Evolutionary conservation across 306 rosid species (phyloP), one percentile per base, ranked within the genome.

Genomic region (Inga leiocalycina): DNA sequence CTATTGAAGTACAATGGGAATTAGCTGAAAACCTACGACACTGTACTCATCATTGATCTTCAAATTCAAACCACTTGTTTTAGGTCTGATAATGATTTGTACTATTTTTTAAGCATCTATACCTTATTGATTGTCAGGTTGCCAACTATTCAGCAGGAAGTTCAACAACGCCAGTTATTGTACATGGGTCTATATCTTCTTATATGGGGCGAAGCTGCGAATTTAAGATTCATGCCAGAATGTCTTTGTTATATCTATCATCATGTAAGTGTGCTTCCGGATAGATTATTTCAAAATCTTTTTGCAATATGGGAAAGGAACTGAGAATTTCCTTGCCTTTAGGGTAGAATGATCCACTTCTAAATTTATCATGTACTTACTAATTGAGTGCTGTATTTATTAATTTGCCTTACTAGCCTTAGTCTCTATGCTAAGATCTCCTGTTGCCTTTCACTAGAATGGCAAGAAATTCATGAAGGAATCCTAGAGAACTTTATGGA

Each of bases 201-300:
- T 73, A 96, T 96, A 79, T 96, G 98, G 99, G 98, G 99, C 69
- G 99, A 96, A 86, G 99, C 99, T 88, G 97, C 99, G 80, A 96
- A 96, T 82, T 87, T 96, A 89, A 91, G 98, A 86, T 96, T 96
- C 90, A 96, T 96, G 99, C 99, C 99, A 61, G 99, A 96, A 85
- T 96, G 99, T 88, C 99, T 96, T 80, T 96, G 99, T 89, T 96
- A 88, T 84, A 93, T 96, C 78, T 96, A 96, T 88, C 98, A 96
- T 88, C 98, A 96, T 91, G 99, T 93, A 91, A 75, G 92, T 86
- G 57, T 34, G 30, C 54, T 57, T 68, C 66, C 70, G 80, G 51
- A 73, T 19, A 20, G 20, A 72, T 45, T 7, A 24, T 27, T 44
- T 64, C 20, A 35, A 76, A 69, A 79, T 65, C 24, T 74, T 43